Evolutionary conservation across 306 rosid species (phyloP), one percentile per base, ranked within the genome.

Genomic region (Cicer chorassanicum): DNA sequence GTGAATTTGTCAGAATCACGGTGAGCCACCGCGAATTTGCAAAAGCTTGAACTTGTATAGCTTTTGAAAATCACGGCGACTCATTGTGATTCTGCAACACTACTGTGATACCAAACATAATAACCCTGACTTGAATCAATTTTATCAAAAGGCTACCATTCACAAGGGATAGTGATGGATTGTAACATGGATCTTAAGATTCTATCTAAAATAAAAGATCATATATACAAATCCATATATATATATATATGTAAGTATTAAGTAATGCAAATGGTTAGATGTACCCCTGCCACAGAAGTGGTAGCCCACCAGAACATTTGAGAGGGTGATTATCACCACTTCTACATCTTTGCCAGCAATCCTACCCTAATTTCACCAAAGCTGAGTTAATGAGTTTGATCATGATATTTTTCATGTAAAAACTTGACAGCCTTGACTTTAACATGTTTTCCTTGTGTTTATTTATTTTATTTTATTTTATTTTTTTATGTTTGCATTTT

Each of bases 111-210:
- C 29, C 29, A 21, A 21, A 21, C 29, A 21, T 44, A 19, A 44
- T 44, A 1, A 14, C 54, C 5, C 4, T 16, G 50, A 13, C 24
- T 39, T n/a, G 44, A 59, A 63, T 54, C 67, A 43, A 16, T 65
- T 39, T 65, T 42, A n/a, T 53, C n/a, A 51, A 40, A 24, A 65
- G 42, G 21, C 29, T 39, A 49, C 55, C 65, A 42, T 53, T 49
- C 7, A 19, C n/a, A 19, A 18, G 53, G 21, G 46, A 34, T 48
- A 19, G 8, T 21, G 39, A 18, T 11, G 39, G 61, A 13, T 34
- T 10, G 14, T 63, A 63, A 74, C 53, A 21, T 65, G 42, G 66
- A 50, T 54, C 2, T 7, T 24, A 51, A 21, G 34, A 40, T 21
- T 8, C 61, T 69, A 15, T 34, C 65, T 45, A 13, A 8, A 18